A percentile compares a stretch with the other conserved stretches of the same genome.
These are phyloP conservation scores for Leccinum rimulosum DNA, from an alignment of 768 basidiomycete species.

Conservation along the genomic window DNA sequence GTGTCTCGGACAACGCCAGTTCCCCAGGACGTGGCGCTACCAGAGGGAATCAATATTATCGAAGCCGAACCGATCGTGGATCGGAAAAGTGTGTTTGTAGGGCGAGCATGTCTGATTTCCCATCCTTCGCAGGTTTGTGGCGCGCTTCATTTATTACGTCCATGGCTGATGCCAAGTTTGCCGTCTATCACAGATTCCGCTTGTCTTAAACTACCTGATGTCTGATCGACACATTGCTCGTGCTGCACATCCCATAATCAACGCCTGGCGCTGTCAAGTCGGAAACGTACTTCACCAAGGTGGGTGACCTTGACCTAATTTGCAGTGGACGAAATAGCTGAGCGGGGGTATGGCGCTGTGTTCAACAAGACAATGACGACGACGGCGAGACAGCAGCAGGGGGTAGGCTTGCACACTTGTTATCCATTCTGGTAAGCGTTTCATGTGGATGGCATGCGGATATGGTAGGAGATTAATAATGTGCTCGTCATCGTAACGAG, in stretches of 20 bases:
- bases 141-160: neutral
- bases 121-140: slow-evolving; percentile 66
- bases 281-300: slow-evolving; percentile 73
- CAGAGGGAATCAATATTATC: slow-evolving; percentile 62
- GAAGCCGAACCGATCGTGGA: slow-evolving; percentile 81
- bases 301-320: slow-evolving; percentile 25
- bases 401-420: slow-evolving; percentile 81
- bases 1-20: slow-evolving; percentile 2
- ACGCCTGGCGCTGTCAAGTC: slow-evolving; percentile 78
- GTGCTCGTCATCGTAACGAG: slow-evolving; percentile 91
- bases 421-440: slow-evolving; percentile 74
- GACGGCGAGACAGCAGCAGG: slow-evolving; percentile 95
- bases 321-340: neutral
- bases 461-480: slow-evolving; percentile 65
- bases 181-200: slow-evolving; percentile 51
- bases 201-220: slow-evolving; percentile 63
- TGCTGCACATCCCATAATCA: slow-evolving; percentile 76
- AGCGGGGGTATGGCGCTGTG: neutral
- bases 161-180: neutral
- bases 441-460: neutral
- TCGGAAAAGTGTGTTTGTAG: slow-evolving; percentile 82
- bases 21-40: slow-evolving; percentile 34
- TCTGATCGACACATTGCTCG: slow-evolving; percentile 71
- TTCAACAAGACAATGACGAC: slow-evolving; percentile 79
- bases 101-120: slow-evolving; percentile 77